Base-by-base conservation (phyloP, 345 rosid genomes). In the Pseudoturritis turrita region DNA sequence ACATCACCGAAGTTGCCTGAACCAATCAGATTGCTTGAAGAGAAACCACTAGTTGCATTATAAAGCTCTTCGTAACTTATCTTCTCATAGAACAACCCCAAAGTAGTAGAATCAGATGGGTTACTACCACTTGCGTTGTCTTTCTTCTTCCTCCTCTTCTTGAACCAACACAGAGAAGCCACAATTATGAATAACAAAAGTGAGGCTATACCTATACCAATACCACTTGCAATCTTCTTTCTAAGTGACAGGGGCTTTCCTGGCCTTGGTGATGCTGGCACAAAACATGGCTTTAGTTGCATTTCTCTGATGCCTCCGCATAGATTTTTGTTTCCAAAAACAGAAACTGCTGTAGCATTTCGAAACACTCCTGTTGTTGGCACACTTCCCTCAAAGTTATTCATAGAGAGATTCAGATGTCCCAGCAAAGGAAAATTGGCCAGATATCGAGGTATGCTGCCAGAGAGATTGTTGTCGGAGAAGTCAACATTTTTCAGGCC, bases 381-480 rank as follows among this genome's bases (percentile, higher is more conserved):
- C 44, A 75, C 28, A 2, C 26, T 61, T 33, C 78, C 78, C 43
- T 75, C 78, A 1, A 75, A 60, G 13, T 75, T 25, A 14, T 75
- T 75, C 59, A 68, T 25, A 2, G 79, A 76, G 6, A 76, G 75
- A 69, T 76, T 76, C 52, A 76, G 60, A n/a, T 46, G 53, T 10
- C 0, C 2, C 60, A 76, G 17, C 45, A 15, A n/a, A n/a, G 71
- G 37, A 45, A 76, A 4, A 22, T 37, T 40, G 15, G 72, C 72
- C 2, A 77, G 52, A 59, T 71, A 77, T 43, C 0, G 58, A 57
- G 80, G 80, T 40, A 77, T 77, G 19, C 0, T 13, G 55, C 72
- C 80, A 63, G 76, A 77, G 51, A 77, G 57, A 70, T 43, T 65
- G 69, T 77, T 77, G 62, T 26, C 52, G 29, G 80, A 77, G 26